Evolutionary conservation across 1,139 yeast genomes (phyloP).

Genomic region (Arxiozyma heterogenica): DNA sequence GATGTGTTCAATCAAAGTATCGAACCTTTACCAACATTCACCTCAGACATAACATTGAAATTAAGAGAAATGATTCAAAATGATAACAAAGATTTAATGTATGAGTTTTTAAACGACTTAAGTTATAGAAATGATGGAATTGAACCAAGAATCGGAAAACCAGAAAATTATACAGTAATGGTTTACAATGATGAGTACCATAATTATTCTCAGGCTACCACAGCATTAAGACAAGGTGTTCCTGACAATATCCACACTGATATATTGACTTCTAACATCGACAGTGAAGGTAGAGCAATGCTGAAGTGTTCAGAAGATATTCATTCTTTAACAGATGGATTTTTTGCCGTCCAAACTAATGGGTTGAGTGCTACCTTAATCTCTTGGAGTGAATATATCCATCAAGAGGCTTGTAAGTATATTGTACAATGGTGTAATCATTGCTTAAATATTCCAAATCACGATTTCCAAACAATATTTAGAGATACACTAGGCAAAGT

Average conservation of each 20-base stretch:
- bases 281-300: constrained; percentile 33
- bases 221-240: constrained; percentile 31
- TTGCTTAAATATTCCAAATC: constrained; percentile 33
- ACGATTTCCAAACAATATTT: constrained; percentile 29
- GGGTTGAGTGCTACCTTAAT: constrained; percentile 52
- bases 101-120: constrained; percentile 17
- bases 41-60: constrained; percentile 22
- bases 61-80: constrained; percentile 24
- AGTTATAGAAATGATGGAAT: constrained; percentile 17
- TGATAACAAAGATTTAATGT: constrained; percentile 15
- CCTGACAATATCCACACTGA: constrained; percentile 30
- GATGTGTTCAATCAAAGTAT: constrained; percentile 30
- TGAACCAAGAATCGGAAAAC: constrained; percentile 9
- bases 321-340: constrained; percentile 27
- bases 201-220: constrained; percentile 38
- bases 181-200: constrained; percentile 74
- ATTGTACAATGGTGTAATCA: constrained; percentile 45
- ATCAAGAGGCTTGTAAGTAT: constrained; percentile 39
- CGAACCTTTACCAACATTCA: constrained; percentile 28
- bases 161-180: constrained; percentile 38
- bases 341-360: constrained; percentile 35
- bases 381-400: constrained; percentile 39
- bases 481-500: constrained; percentile 31
- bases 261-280: constrained; percentile 29
- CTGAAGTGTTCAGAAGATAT: constrained; percentile 24